These are phyloP conservation scores for Aspergillus cristatus DNA, from an alignment of 495 filamentous ascomycete genomes.

Conservation along the genomic window DNA sequence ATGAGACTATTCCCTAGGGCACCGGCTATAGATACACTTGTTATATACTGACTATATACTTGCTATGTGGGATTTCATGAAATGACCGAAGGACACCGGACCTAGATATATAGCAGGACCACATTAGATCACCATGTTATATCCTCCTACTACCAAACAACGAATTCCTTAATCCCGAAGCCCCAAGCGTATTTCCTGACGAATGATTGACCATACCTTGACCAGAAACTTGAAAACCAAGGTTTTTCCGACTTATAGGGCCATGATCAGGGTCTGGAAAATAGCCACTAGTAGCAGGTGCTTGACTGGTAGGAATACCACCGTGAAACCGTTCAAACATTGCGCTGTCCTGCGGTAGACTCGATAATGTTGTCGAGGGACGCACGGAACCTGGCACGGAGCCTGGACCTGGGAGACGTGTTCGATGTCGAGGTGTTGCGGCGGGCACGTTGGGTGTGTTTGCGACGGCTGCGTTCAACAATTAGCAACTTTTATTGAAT, in stretches of 20 bases:
- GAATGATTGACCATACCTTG: not conserved
- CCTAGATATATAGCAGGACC: not conserved
- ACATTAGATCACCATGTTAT: not conserved
- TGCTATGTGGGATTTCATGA: too few relatives aligned
- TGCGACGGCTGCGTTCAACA: not conserved
- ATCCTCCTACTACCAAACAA: not conserved
- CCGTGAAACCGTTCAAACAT: conserved; percentile 11
- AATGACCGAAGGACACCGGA: too few relatives aligned
- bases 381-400: too few relatives aligned
- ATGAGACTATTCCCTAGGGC: too few relatives aligned
- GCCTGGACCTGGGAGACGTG: conserved; percentile 10
- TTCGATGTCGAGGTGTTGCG: conserved; percentile 15
- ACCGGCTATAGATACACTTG: too few relatives aligned
- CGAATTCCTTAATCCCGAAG: not conserved
- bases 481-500: conserved; percentile 1
- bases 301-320: not conserved
- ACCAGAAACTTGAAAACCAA: not conserved
- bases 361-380: conserved; percentile 10
- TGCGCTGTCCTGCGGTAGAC: conserved; percentile 9
- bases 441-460: conserved; percentile 7
- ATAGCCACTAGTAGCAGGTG: not conserved
- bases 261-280: not conserved
- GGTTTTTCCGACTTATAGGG: not conserved
- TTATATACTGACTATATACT: too few relatives aligned
- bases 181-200: not conserved